Percentiles rank a stretch among this genome's conserved stretches.
Evolutionary conservation across 129 eudicot genomes (phyloP).

Genomic region (Flaveria bidentis): DNA sequence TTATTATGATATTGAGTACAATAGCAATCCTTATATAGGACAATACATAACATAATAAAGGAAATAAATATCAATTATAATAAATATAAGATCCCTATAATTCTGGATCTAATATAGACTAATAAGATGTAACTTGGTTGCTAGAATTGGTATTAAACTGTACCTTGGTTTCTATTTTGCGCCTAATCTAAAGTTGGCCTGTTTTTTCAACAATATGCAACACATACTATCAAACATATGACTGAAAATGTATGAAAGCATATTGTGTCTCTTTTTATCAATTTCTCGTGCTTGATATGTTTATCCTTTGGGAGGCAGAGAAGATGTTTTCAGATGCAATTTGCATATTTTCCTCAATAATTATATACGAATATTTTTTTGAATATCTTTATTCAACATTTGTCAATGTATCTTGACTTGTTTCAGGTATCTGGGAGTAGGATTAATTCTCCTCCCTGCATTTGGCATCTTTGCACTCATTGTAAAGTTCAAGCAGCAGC

Average conservation of each 20-base stretch:
- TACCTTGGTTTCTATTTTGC: background rate
- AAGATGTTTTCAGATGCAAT: background rate
- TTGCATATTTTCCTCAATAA: background rate
- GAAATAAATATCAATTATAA: too few species aligned
- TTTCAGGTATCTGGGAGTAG: conserved; percentile 82
- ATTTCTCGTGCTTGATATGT: background rate
- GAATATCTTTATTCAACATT: background rate
- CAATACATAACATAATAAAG: too few species aligned
- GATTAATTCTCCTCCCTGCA: conserved; percentile 69
- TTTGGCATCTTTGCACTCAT: conserved; percentile 56
- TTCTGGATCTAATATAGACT: too few species aligned
- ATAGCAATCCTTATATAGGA: too few species aligned
- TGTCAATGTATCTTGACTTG: conserved; percentile 13
- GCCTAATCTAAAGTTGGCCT: too few species aligned
- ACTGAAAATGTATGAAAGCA: background rate
- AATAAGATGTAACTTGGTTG: background rate
- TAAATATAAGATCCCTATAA: too few species aligned
- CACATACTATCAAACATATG: background rate
- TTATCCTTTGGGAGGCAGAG: background rate
- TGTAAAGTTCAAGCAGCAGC: conserved; percentile 51
- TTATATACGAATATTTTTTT: background rate
- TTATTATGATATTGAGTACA: too few species aligned
- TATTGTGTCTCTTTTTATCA: background rate
- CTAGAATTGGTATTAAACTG: background rate
- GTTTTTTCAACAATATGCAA: too few species aligned